Evolutionary conservation across 352 stramenopile species (phyloP).

Genomic region (Globisporangium spiculum): DNA sequence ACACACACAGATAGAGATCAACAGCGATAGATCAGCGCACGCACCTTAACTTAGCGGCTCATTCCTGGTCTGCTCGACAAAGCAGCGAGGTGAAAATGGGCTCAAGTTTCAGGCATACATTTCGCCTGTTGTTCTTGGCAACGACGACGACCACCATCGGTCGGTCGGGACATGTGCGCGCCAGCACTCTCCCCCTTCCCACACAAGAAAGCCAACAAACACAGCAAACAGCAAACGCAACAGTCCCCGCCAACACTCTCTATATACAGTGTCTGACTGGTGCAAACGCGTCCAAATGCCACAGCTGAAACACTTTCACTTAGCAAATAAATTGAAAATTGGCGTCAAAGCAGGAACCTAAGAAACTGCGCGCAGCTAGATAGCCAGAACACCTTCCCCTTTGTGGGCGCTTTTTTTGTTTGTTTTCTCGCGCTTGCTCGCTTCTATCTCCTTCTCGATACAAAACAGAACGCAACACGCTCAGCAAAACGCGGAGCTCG

Average conservation of each 20-base stretch:
- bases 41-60: neutral
- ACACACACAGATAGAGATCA: neutral
- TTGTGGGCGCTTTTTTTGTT: constrained; percentile 6
- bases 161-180: constrained; percentile 9
- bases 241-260: neutral
- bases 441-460: constrained; percentile 4
- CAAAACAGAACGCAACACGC: constrained; percentile 12
- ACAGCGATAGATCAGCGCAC: neutral
- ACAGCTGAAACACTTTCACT: neutral
- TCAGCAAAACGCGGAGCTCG: neutral
- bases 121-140: constrained; percentile 11
- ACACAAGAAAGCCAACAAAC: neutral
- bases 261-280: neutral
- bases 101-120: constrained; percentile 14
- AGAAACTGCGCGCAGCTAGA: neutral
- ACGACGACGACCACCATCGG: constrained; percentile 16
- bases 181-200: neutral
- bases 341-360: too few relatives aligned
- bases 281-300: neutral
- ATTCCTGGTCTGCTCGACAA: constrained; percentile 6
- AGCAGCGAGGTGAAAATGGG: constrained; percentile 3
- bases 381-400: neutral
- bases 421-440: neutral
- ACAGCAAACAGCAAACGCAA: neutral
- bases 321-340: neutral